These are phyloP conservation scores for Aechmea fasciata DNA, from an alignment of 176 grass and related monocot species.

Conservation along the genomic window DNA sequence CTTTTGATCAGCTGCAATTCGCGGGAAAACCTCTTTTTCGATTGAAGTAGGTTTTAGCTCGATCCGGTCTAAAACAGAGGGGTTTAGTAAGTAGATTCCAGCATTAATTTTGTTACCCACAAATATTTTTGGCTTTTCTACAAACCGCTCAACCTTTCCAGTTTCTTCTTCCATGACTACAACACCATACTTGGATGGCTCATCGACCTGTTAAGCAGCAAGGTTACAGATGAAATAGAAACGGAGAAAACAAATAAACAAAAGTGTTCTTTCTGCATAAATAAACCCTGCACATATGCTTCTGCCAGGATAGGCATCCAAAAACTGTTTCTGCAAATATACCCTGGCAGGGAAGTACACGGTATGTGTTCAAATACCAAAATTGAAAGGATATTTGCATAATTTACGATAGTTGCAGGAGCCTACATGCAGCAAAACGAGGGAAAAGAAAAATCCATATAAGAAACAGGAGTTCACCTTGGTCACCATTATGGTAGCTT, in stretches of 20 bases:
- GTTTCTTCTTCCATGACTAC: constrained; percentile 83
- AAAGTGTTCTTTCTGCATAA: no score
- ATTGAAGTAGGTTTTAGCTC: constrained; percentile 87
- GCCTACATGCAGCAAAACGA: no score
- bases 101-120: constrained; percentile 99
- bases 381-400: no score
- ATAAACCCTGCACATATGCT: no score
- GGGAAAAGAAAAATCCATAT: not conserved
- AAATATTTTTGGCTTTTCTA: constrained; percentile 89
- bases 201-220: constrained; percentile 47
- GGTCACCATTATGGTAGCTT: constrained; percentile 94
- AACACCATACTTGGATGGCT: constrained; percentile 94
- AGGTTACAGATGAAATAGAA: not conserved
- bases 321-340: no score
- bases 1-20: constrained; percentile 54
- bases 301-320: no score
- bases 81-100: constrained; percentile 91
- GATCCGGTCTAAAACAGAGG: constrained; percentile 75
- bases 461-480: constrained; percentile 40
- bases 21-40: constrained; percentile 87
- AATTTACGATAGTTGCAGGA: no score
- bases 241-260: no score
- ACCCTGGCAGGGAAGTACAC: not conserved
- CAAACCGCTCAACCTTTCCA: constrained; percentile 68
- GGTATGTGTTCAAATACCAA: no score